Evolutionary conservation across 192 early-diverging fungal genomes (phyloP), one percentile per base, ranked within the genome.

Genomic region (Coemansia sp.): DNA sequence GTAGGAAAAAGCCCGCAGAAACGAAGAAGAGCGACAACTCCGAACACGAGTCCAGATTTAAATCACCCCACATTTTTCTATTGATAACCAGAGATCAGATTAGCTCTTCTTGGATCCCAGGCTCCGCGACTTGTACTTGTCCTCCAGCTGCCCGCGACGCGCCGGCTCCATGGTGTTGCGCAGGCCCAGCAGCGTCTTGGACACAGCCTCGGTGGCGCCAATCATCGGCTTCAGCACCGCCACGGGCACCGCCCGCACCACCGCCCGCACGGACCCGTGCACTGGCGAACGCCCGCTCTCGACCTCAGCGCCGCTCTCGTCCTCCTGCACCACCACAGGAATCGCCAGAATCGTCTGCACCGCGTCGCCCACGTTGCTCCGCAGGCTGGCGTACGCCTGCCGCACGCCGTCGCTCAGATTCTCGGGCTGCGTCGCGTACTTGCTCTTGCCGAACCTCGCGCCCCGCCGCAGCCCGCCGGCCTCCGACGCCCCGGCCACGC

Each of bases 181-280:
- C 53, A 98, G 53, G 1, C 95, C 93, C 49, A 94, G 80, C 21
- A 98, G 75, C 6, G 91, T 85, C 70, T 95, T 93, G 1, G 92
- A 90, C 11, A 95, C 85, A 0, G 93, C 95, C 40, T 95, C 95
- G 0, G 93, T 88, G 1, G 90, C 87, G 0, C 95, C 93, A 69
- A 98, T 96, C 85, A 96, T 91, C 0, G 95, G 95, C 67, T 89
- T 90, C 21, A 98, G 76, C 26, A 95, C 86, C 1, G 95, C 92
- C 14, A 92, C 87, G 0, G 95, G 95, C 22, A 98, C 69, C 22
- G 75, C 75, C 10, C 69, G 75, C 36, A 78, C 75, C n/a, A 78
- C 75, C 3, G 75, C 75, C 7, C 69, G 51, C 7, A 78, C 68
- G 1, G 75, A 72, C 7, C 75, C 69, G 20, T 78, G 75, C 38